A percentile compares a stretch with the other conserved stretches of the same genome.
These are phyloP conservation scores for Exophiala calicioides DNA, from an alignment of 2,329 filamentous ascomycete species.

Conservation along the genomic window DNA sequence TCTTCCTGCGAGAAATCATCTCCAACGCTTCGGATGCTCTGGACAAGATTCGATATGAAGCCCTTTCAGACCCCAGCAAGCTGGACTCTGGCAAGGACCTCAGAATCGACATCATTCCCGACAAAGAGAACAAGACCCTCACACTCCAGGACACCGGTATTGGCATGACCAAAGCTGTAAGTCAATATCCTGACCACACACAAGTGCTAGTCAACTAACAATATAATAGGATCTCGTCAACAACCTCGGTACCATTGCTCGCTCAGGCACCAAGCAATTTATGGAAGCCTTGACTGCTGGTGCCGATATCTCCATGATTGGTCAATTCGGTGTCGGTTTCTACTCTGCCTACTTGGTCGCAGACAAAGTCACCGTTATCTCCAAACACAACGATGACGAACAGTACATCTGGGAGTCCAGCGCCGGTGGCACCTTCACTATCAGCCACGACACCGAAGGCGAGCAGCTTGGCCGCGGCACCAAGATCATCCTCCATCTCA, in stretches of 20 bases:
- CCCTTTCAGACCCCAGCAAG: constrained; percentile 94
- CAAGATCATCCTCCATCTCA: constrained; percentile 97
- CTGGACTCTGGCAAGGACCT: constrained; percentile 97
- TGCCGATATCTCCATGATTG: constrained; percentile 99
- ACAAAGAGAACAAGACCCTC: constrained; percentile 96
- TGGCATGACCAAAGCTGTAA: constrained; percentile 99
- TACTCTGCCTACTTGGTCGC: constrained; percentile 99
- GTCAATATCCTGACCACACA: constrained; percentile 43
- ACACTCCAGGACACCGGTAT: constrained; percentile 98
- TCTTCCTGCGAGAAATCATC: constrained; percentile 97
- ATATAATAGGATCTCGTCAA: constrained; percentile 85
- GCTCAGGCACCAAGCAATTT: constrained; percentile 99
- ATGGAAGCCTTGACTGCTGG: constrained; percentile 99
- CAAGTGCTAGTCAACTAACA: constrained; percentile 40
- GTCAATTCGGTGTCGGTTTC: constrained; percentile 99
- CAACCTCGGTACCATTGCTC: constrained; percentile 99
- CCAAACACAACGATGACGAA: constrained; percentile 99
- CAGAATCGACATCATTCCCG: constrained; percentile 96
- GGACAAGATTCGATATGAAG: constrained; percentile 99
- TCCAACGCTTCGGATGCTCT: constrained; percentile 98
- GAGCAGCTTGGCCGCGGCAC: constrained; percentile 90
- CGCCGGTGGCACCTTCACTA: constrained; percentile 95
- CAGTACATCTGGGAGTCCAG: constrained; percentile 99
- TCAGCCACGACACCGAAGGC: constrained; percentile 85
- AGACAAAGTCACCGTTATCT: constrained; percentile 91